Evolutionary conservation across 164 flowering plant species (phyloP), one percentile per base, ranked within the genome.

Genomic region (Euptelea pleiosperma): DNA sequence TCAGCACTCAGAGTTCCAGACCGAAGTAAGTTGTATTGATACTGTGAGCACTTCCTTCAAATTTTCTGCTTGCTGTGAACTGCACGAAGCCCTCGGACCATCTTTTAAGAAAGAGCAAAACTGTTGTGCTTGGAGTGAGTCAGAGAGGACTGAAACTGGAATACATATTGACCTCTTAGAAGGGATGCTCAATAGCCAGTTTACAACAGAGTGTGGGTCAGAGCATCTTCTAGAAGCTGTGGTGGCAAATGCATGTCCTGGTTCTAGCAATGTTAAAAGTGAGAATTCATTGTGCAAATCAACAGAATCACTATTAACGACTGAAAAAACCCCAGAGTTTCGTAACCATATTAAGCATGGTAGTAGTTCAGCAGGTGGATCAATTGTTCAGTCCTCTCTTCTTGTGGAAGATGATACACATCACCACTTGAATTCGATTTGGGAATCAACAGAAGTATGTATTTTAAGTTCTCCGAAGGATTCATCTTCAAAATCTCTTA

Each of bases 31-130:
- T 64, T 22, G 52, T n/a, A 49, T 66, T 26, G 77, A 70, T 33
- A 29, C 56, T 26, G 39, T 62, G 8, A 50, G 44, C 25, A 31
- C 61, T 36, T 76, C 77, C 31, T 64, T 72, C 11, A 69, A 50
- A 43, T 81, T 77, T 65, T 73, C 82, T 50, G 71, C 80, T 63
- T 89, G 82, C 30, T 79, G 57, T 68, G 91, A 89, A 74, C 74
- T 86, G 54, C 76, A 73, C 60, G 93, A 89, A 75, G 93, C 82
- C 53, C 67, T 86, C 24, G 93, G 91, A 24, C 75, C 86, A 39
- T 69, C 81, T 58, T 81, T 76, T 72, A 53, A 54, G 22, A 73
- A 71, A 47, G 72, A 67, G 43, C 26, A 60, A 52, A 35, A 21
- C 36, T 43, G 49, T 55, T 57, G 22, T 55, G 62, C 68, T 49